Conservation (phyloP, 2,329 filamentous ascomycete species). For the Didymosphaeria variabile region DNA sequence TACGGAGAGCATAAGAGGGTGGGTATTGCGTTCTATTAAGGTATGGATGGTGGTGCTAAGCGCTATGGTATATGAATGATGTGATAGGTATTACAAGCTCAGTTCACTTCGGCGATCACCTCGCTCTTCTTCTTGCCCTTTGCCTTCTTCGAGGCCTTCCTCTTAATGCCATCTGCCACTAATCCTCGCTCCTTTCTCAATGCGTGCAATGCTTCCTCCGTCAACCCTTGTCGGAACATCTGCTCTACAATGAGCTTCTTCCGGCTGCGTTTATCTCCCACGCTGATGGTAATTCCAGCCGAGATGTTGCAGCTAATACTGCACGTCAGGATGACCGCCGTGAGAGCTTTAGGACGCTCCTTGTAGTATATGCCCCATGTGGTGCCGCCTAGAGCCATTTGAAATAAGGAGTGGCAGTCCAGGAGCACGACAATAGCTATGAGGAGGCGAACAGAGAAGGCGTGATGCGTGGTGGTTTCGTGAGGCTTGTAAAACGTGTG, state of each 20-base stretch:
- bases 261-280: constrained; percentile 77
- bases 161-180: constrained; percentile 39
- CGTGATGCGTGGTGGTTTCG: constrained; percentile 82
- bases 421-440: constrained; percentile 79
- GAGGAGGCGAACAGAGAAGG: constrained; percentile 78
- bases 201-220: constrained; percentile 68
- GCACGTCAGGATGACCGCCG: constrained; percentile 80
- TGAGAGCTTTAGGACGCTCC: constrained; percentile 75
- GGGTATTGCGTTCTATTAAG: not conserved
- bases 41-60: not conserved
- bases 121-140: constrained; percentile 18
- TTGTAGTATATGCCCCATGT: constrained; percentile 83
- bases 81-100: not conserved
- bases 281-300: constrained; percentile 77
- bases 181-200: constrained; percentile 56
- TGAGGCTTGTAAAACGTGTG: constrained; percentile 91
- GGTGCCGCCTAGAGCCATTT: constrained; percentile 78
- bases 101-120: not conserved
- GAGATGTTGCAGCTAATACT: constrained; percentile 81
- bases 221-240: constrained; percentile 79
- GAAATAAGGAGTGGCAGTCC: constrained; percentile 80
- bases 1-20: not conserved
- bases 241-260: constrained; percentile 86
- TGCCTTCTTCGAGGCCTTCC: constrained; percentile 34
- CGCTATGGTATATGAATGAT: not conserved